Conservation (phyloP, 768 basidiomycete genomes). For the Macrolepiota fuliginosa region DNA sequence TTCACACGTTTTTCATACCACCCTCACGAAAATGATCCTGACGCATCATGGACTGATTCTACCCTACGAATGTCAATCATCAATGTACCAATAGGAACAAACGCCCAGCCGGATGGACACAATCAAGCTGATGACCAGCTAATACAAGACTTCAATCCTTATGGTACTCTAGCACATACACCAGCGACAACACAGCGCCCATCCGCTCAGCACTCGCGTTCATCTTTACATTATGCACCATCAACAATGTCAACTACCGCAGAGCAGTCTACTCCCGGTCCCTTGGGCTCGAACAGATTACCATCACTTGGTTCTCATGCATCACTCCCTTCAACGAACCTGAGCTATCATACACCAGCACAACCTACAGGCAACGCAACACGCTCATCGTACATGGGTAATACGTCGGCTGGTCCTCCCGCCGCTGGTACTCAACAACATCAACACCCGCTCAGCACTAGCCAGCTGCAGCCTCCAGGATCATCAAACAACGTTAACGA, state of each 20-base stretch:
- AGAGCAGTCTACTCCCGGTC: no score
- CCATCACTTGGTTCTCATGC: no score
- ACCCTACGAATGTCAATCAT: background rate
- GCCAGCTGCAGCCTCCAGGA: background rate
- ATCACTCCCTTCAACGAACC: background rate
- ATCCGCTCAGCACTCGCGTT: background rate
- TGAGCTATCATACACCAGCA: background rate
- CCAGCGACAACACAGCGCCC: background rate
- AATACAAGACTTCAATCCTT: background rate
- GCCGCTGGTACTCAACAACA: background rate
- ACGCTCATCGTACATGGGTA: background rate
- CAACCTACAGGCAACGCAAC: background rate
- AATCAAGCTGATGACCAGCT: background rate
- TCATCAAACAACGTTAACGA: background rate
- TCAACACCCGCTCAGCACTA: background rate
- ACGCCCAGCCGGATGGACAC: background rate
- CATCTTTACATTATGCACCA: background rate
- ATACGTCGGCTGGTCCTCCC: background rate
- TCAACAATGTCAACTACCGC: conserved; percentile 4
- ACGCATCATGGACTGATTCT: background rate
- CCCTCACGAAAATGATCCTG: background rate
- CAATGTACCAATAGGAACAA: background rate
- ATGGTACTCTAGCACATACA: background rate
- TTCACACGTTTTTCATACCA: background rate
- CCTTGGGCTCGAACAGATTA: background rate